Evolutionary conservation across 805 yeast genomes (phyloP), one percentile per base, ranked within the genome.

Genomic region (Candida takata): DNA sequence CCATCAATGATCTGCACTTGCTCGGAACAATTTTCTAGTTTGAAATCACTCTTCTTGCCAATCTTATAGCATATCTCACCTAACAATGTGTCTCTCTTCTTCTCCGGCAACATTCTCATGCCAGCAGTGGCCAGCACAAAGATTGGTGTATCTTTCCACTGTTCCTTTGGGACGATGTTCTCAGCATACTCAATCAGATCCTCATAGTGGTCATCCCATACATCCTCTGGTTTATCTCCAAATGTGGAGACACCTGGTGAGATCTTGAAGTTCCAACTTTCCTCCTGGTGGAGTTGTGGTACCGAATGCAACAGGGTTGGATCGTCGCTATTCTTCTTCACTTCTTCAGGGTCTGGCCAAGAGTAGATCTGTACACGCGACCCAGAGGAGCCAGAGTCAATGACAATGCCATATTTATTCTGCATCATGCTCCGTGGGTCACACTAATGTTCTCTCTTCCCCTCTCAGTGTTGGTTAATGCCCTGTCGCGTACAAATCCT

Each of bases 51-150:
- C 29, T 79, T 65, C 13, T 67, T 55, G 36, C 64, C 61, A 21
- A 90, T 61, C 8, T 67, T 58, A 8, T 57, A 38, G 57, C 97
- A 90, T 0, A 86, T 73, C 35, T 72, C 69, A 9, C 60, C 45
- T 29, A 90, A 59, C 3, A 92, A 68, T 25, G 55, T 62, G 8
- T 64, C 51, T 42, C 78, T 79, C 32, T 73, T 71, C 13, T 61
- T 55, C 24, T 66, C 64, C 0, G 81, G 74, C 30, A 90, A 54
- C 28, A 92, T 61, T 43, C 98, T 70, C 95, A 92, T 86, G 2
- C 98, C 98, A 5, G 98, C 98, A 0, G 98, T 92, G 4, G 97
- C 95, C 47, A 84, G 74, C n/a, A 92, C 74, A 47, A 77, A 92
- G 1, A 92, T 70, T 0, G 98, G 97, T 0, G 97, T 90, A 5